Base-by-base conservation (phyloP, 257 asterid genomes). In the Fraxinus quadrangulata region DNA sequence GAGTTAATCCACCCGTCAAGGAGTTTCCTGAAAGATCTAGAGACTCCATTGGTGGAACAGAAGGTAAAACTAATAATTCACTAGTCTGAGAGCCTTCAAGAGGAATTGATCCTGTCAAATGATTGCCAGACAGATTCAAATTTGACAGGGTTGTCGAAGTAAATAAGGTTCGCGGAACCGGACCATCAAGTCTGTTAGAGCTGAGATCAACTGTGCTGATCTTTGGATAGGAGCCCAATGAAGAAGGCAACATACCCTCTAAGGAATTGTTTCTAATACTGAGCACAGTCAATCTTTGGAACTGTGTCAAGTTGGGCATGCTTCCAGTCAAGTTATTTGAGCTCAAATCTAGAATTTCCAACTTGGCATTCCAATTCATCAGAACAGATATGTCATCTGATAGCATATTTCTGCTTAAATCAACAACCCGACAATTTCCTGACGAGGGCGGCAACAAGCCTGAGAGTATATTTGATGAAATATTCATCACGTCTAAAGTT, bases 11-110 rank as follows among this genome's bases (percentile, higher is more conserved):
- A 63, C 98, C 96, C 4, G 83, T 75, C 84, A 94, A 87, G 69
- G 80, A 81, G 85, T 94, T 94, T 63, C 84, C 77, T 16, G 98
- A 94, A 81, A 94, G 92, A 89, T 94, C 98, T 40, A 94, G 87
- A 74, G 85, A 89, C 85, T 94, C 95, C 85, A 92, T 77, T 10
- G 81, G 90, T 45, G 89, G 94, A 79, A 83, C 82, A 76, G 97
- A 80, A 54, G 92, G 87, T 54, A 88, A 88, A 77, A 87, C 85
- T 83, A 94, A 81, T 72, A 94, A 79, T 80, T 88, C 97, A 37
- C 83, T 84, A 12, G 91, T 63, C 77, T 81, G 89, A 31, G 95
- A 75, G 77, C 88, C 89, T 77, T 81, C 87, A 72, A 92, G 86
- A 78, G 97, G 97, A 82, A 94, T 87, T 61, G 85, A 72, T 75